These are phyloP conservation scores for Nakazawaea wyomingensis DNA, from an alignment of 805 yeast genomes.

Conservation along the genomic window DNA sequence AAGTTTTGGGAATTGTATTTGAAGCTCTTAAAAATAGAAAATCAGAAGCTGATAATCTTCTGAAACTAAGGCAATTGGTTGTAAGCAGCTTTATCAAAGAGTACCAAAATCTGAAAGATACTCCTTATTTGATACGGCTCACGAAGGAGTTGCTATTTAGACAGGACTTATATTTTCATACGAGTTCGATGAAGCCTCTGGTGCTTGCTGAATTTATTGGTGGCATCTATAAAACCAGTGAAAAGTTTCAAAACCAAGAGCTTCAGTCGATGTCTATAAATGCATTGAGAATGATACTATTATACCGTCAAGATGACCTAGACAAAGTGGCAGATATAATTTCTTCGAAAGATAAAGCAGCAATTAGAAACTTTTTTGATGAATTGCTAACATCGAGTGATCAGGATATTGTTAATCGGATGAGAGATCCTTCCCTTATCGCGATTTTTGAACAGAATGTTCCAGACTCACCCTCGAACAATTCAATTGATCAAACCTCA, in stretches of 20 bases:
- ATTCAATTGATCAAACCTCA: constrained; percentile 7
- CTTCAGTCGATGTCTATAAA: constrained; percentile 22
- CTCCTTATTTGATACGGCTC: not conserved
- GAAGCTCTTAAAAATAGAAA: not conserved
- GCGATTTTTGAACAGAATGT: not conserved
- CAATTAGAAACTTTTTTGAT: constrained; percentile 20
- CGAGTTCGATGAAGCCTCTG: constrained; percentile 28
- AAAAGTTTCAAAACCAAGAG: constrained; percentile 11
- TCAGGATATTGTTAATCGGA: constrained; percentile 20
- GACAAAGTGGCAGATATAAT: constrained; percentile 22
- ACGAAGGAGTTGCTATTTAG: constrained; percentile 24
- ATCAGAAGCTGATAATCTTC: not conserved
- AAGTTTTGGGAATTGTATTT: not conserved
- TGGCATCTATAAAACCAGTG: constrained; percentile 18
- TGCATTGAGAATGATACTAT: constrained; percentile 26
- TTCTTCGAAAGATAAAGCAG: constrained; percentile 9
- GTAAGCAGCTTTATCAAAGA: not conserved
- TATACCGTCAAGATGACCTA: constrained; percentile 27
- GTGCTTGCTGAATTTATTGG: constrained; percentile 29
- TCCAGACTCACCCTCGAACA: constrained; percentile 2
- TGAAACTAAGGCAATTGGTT: not conserved
- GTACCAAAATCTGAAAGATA: not conserved
- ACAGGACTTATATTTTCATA: constrained; percentile 24
- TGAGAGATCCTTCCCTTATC: constrained; percentile 11
- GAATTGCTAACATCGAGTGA: constrained; percentile 21